These are phyloP conservation scores for Phytophthora pistaciae DNA, from an alignment of 352 stramenopile genomes.

Conservation along the genomic window DNA sequence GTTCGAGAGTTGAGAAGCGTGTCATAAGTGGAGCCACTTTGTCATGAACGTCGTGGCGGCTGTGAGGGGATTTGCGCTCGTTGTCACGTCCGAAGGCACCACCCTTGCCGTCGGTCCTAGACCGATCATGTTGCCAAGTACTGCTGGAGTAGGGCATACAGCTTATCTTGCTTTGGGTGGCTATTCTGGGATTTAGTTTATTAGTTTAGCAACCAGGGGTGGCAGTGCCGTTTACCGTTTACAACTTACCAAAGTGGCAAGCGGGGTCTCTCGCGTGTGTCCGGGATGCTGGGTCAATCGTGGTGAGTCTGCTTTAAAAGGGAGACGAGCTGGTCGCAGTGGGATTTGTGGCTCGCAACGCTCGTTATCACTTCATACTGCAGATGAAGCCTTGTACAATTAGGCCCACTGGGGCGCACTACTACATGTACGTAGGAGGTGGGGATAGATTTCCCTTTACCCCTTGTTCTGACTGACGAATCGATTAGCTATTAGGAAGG, in stretches of 20 bases:
- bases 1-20: neutral
- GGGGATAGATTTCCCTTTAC: too few relatives aligned
- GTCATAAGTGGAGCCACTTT: neutral
- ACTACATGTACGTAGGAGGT: too few relatives aligned
- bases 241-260: too few relatives aligned
- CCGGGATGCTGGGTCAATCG: constrained; percentile 25
- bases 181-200: too few relatives aligned
- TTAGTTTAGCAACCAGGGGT: too few relatives aligned
- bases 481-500: neutral
- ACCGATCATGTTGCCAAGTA: too few relatives aligned
- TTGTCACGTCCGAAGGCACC: neutral
- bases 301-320: constrained; percentile 43
- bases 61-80: too few relatives aligned
- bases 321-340: constrained; percentile 46
- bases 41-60: neutral
- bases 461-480: neutral
- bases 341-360: constrained; percentile 45
- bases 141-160: too few relatives aligned
- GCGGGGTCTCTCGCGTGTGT: too few relatives aligned
- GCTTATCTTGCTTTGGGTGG: too few relatives aligned
- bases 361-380: constrained; percentile 50
- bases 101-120: too few relatives aligned
- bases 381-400: constrained; percentile 40
- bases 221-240: too few relatives aligned
- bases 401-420: constrained; percentile 6